Base-by-base conservation (phyloP, 2,329 filamentous ascomycete genomes). In the Thielaviopsis punctulata region DNA sequence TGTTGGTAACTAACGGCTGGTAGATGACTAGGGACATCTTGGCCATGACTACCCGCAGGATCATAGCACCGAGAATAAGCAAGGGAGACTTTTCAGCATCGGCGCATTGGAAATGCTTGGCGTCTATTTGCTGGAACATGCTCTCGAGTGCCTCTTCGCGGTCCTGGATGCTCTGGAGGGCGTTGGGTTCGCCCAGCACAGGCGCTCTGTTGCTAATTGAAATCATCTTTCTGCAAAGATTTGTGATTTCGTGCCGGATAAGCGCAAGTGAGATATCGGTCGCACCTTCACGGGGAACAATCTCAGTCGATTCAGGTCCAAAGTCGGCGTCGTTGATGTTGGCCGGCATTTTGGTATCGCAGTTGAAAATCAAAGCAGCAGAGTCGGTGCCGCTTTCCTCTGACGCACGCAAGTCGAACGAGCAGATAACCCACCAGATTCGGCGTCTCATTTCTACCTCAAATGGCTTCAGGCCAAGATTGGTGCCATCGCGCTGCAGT, bases 1-100 rank as follows among this genome's bases (percentile, higher is more conserved):
- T 19, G 48, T 76, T 71, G 0, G 77, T 74, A 7, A 84, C 68
- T 23, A 82, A 73, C 0, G 84, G 84, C 58, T 90, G 80, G 60
- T 90, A 84, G 2, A 86, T 74, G 55, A 88, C 74, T 33, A 92
- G 71, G 68, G 81, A 86, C 69, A 88, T 79, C 65, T 88, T 90
- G 50, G 80, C 80, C 66, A 88, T 76, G 56, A 89, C 79, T 27
- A 90, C 70, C 9, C 83, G 76, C 2, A 78, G 74, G 22, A 86
- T 71, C 24, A 82, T 83, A 3, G 77, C 79, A 7, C 76, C 76
- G 23, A 84, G 75, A 80, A 82, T 86, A 56, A 79, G 79, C 1
- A 86, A 66, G 0, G 75, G 70, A 18, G 47, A 43, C 56, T 59
- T 66, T 44, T 67, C 62, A 60, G 71, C 69, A 52, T 75, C 64